Percentiles rank a stretch among this genome's conserved stretches.
Evolutionary conservation across 164 flowering plant genomes (phyloP).

Genomic region (Liriodendron chinense): DNA sequence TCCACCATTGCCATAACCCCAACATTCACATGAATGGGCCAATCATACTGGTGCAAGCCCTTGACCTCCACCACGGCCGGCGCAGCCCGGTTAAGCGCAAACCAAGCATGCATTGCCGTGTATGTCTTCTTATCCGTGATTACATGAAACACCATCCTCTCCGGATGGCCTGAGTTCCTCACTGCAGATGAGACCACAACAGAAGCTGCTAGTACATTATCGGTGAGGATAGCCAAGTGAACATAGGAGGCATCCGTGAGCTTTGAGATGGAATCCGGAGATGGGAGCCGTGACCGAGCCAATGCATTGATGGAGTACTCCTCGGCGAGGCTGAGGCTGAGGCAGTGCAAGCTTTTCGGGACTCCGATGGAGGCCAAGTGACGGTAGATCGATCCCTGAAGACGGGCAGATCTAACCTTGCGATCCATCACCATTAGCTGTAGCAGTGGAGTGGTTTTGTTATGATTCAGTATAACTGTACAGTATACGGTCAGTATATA

Average conservation of each 20-base stretch:
- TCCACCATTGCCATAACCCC: constrained; percentile 48
- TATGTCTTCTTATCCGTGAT: constrained; percentile 81
- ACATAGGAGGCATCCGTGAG: constrained; percentile 49
- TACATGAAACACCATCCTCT: constrained; percentile 63
- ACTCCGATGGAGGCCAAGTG: constrained; percentile 69
- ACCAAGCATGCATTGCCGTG: constrained; percentile 83
- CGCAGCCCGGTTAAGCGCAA: constrained; percentile 43
- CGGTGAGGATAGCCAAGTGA: constrained; percentile 62
- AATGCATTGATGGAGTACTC: constrained; percentile 64
- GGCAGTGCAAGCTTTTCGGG: constrained; percentile 68
- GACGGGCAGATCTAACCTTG: constrained; percentile 43
- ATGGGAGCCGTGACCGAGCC: constrained; percentile 61
- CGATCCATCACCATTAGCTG: constrained; percentile 62
- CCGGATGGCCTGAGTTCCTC: constrained; percentile 41
- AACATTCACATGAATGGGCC: constrained; percentile 54
- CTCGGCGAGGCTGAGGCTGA: constrained; percentile 59
- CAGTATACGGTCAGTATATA: too few species aligned
- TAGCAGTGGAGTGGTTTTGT: not conserved
- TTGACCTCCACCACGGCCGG: constrained; percentile 69
- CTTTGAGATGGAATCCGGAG: constrained; percentile 51
- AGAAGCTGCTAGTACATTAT: constrained; percentile 75
- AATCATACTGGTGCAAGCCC: constrained; percentile 73
- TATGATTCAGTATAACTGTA: too few species aligned
- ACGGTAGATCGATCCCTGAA: constrained; percentile 50
- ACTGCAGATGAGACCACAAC: constrained; percentile 60